Evolutionary conservation across 2,329 filamentous ascomycete species (phyloP).

Genomic region (Lachnum nothofagi): DNA sequence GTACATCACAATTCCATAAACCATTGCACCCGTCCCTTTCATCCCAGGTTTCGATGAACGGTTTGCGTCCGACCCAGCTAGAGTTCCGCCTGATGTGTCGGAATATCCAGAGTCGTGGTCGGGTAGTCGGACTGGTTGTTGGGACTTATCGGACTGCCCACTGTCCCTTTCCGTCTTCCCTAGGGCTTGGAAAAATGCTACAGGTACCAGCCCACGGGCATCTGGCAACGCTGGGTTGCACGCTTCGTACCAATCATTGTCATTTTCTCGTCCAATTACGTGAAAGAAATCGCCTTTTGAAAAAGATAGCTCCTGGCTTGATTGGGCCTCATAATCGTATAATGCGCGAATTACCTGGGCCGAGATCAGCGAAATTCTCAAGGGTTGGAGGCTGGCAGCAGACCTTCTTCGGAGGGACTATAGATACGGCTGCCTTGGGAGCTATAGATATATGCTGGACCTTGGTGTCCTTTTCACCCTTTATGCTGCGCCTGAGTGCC

Average conservation of each 20-base stretch:
- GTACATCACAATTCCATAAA: constrained; percentile 95
- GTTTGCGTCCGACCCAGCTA: constrained; percentile 34
- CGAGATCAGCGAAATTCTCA: constrained; percentile 6
- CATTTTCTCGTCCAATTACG: constrained; percentile 92
- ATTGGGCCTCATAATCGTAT: constrained; percentile 81
- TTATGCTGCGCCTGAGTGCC: constrained; percentile 64
- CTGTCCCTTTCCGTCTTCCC: constrained; percentile 91
- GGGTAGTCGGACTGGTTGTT: constrained; percentile 51
- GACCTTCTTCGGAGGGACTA: constrained; percentile 69
- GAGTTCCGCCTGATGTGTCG: constrained; percentile 42
- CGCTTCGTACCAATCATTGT: constrained; percentile 94
- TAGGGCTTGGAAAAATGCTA: constrained; percentile 86
- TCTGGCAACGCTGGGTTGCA: constrained; percentile 88
- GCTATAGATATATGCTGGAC: constrained; percentile 61
- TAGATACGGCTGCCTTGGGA: constrained; percentile 64
- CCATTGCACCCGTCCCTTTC: constrained; percentile 74
- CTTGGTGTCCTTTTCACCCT: constrained; percentile 62
- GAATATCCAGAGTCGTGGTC: constrained; percentile 92
- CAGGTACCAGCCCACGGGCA: constrained; percentile 85
- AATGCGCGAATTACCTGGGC: constrained; percentile 89
- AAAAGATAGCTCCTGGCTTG: constrained; percentile 78
- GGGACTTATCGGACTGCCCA: constrained; percentile 58
- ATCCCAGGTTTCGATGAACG: constrained; percentile 34
- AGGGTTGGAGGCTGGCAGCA: constrained; percentile 21
- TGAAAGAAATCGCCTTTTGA: constrained; percentile 96